Conservation (phyloP, 352 stramenopile genomes). For the Phytophthora lateralis region DNA sequence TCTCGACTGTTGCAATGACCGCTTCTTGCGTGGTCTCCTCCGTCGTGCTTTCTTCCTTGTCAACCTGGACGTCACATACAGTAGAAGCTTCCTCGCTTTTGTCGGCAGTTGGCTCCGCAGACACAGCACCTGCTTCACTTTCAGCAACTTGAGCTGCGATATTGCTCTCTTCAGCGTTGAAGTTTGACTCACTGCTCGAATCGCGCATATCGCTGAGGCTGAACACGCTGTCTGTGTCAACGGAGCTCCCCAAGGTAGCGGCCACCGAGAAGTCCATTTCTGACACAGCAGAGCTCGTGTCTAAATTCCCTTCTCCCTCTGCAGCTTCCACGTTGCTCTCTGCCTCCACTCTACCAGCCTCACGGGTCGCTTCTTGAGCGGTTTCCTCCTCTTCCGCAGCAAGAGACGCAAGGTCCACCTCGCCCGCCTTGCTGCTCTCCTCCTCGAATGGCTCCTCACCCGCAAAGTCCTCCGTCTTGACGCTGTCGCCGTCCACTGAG, state of each 20-base stretch:
- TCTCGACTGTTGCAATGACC: neutral
- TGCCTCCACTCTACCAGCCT: neutral
- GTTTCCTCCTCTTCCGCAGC: conserved; percentile 8
- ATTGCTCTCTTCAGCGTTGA: neutral
- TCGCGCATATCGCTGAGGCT: conserved; percentile 23
- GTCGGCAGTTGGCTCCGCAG: neutral
- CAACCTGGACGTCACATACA: neutral
- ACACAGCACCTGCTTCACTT: neutral
- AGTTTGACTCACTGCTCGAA: neutral
- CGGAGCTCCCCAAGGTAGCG: conserved; percentile 17
- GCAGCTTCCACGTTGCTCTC: neutral
- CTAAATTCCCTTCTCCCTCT: neutral
- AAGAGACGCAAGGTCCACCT: conserved; percentile 28
- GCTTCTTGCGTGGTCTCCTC: neutral
- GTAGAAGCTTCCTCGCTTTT: neutral
- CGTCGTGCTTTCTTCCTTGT: neutral
- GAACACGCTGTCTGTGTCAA: conserved; percentile 22
- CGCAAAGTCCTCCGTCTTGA: conserved; percentile 29
- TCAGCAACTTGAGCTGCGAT: neutral
- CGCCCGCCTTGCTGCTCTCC: conserved; percentile 19
- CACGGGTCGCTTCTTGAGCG: too few species aligned
- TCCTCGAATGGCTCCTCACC: conserved; percentile 19
- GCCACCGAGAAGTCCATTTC: conserved; percentile 14
- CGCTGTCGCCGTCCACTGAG: conserved; percentile 31
- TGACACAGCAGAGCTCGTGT: too few species aligned